These are phyloP conservation scores for Acer campestre DNA, from an alignment of 345 rosid species.

Conservation along the genomic window DNA sequence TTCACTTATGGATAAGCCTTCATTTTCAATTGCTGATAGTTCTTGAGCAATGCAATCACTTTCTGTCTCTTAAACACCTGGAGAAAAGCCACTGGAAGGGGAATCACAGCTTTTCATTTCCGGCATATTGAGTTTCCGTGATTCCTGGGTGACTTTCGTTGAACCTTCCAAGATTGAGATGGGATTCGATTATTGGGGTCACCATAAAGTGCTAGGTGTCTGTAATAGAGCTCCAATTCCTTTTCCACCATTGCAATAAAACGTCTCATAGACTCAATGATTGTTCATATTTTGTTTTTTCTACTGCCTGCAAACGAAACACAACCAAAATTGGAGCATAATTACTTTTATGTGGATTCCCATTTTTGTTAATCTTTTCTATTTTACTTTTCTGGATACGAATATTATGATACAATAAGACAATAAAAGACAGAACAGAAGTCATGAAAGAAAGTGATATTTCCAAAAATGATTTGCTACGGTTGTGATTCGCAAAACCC, in stretches of 20 bases:
- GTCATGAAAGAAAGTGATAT: background rate
- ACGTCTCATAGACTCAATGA: slow-evolving; percentile 76
- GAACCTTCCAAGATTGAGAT: slow-evolving; percentile 50
- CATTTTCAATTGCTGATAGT: slow-evolving; percentile 32
- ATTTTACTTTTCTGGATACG: background rate
- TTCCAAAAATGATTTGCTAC: background rate
- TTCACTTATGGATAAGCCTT: slow-evolving; percentile 27
- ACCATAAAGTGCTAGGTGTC: slow-evolving; percentile 77
- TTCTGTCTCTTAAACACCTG: slow-evolving; percentile 31
- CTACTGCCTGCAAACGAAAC: slow-evolving; percentile 61
- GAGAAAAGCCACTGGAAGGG: slow-evolving; percentile 14
- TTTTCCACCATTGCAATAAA: slow-evolving; percentile 78
- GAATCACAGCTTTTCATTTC: slow-evolving; percentile 20
- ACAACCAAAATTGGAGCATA: background rate
- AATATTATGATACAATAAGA: no score
- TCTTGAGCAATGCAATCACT: slow-evolving; percentile 24
- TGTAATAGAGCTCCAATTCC: slow-evolving; percentile 77
- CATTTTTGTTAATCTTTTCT: background rate
- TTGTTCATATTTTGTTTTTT: slow-evolving; percentile 86
- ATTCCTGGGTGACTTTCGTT: slow-evolving; percentile 27
- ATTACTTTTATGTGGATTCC: background rate
- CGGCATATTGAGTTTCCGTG: slow-evolving; percentile 22
- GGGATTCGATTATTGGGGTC: slow-evolving; percentile 62
- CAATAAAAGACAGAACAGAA: background rate
- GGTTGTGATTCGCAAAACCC: no score